Percentiles rank a stretch among this genome's conserved stretches.
Conservation (phyloP, 106 monocot species). For the Triglochin maritima region DNA sequence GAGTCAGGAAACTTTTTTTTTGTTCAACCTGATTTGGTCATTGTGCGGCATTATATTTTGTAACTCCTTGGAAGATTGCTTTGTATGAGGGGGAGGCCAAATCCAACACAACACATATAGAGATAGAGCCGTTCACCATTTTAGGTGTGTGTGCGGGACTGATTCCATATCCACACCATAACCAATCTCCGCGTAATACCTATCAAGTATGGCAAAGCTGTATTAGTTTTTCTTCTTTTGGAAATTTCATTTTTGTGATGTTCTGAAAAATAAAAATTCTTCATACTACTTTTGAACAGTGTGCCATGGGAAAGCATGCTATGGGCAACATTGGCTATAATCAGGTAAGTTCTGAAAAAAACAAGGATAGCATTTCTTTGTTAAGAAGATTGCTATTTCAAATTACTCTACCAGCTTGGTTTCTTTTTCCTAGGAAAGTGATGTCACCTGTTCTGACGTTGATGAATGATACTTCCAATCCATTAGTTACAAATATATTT, state of each 20-base stretch:
- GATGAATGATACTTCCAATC: no score
- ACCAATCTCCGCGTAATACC: slow-evolving; percentile 96
- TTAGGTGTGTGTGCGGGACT: slow-evolving; percentile 90
- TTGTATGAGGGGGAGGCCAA: slow-evolving; percentile 57
- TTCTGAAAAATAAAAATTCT: no score
- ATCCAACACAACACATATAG: slow-evolving; percentile 64
- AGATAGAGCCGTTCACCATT: slow-evolving; percentile 94
- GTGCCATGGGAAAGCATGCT: slow-evolving; percentile 99
- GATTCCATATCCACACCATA: slow-evolving; percentile 97
- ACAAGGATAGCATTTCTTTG: no score
- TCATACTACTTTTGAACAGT: slow-evolving; percentile 28
- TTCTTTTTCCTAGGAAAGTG: no score
- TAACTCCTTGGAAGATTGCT: slow-evolving; percentile 43
- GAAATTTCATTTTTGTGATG: no score
- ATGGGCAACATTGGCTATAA: slow-evolving; percentile 99
- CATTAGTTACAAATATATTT: no score
- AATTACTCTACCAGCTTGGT: no score
- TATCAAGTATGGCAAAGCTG: slow-evolving; percentile 58
- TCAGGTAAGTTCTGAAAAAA: slow-evolving; percentile 41
- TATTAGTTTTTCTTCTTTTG: neutral
- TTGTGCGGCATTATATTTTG: neutral
- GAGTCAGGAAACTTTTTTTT: neutral
- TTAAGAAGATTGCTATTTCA: no score
- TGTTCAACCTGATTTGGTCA: no score
- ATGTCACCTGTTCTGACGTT: no score